Conservation (phyloP, 2,329 filamentous ascomycete genomes). For the Massarina eburnea region DNA sequence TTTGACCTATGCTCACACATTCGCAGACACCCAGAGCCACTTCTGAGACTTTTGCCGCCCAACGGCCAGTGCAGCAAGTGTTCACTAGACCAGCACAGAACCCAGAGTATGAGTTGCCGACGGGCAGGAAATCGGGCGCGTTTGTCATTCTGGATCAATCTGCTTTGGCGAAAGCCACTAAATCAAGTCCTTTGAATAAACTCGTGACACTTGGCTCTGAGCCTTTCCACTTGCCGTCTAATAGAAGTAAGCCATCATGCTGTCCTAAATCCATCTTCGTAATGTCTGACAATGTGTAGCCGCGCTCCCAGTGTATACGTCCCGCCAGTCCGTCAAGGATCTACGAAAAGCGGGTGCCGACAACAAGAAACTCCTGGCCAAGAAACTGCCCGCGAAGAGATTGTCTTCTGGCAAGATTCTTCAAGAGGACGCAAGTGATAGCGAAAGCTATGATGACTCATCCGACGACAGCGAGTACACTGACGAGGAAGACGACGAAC, state of each 20-base stretch:
- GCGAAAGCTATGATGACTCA: constrained; percentile 50
- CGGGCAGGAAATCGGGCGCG: constrained; percentile 40
- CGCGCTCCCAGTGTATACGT: constrained; percentile 45
- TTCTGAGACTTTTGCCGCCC: constrained; percentile 26
- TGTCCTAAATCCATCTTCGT: constrained; percentile 1
- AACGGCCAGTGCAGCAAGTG: constrained; percentile 16
- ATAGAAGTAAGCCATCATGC: constrained; percentile 44
- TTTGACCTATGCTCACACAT: constrained; percentile 12
- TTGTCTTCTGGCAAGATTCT: constrained; percentile 20
- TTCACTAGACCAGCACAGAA: constrained; percentile 27
- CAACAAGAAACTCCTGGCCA: constrained; percentile 43
- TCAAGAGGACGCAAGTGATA: constrained; percentile 43
- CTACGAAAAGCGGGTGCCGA: constrained; percentile 46
- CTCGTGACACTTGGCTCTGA: constrained; percentile 48
- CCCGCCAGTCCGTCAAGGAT: constrained; percentile 50
- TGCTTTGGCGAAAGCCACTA: constrained; percentile 46
- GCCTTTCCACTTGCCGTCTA: constrained; percentile 45
- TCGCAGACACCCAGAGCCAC: constrained; percentile 30
- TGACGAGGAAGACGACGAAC: constrained; percentile 57
- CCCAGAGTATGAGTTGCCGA: constrained; percentile 37
- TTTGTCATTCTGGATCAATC: constrained; percentile 47
- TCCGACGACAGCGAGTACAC: constrained; percentile 56
- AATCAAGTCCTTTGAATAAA: constrained; percentile 47
- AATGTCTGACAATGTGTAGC: constrained; percentile 32
- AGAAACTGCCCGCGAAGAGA: constrained; percentile 25